A percentile compares a stretch with the other conserved stretches of the same genome.
These are phyloP conservation scores for Acacia melanoxylon DNA, from an alignment of 306 rosid species.

Conservation along the genomic window DNA sequence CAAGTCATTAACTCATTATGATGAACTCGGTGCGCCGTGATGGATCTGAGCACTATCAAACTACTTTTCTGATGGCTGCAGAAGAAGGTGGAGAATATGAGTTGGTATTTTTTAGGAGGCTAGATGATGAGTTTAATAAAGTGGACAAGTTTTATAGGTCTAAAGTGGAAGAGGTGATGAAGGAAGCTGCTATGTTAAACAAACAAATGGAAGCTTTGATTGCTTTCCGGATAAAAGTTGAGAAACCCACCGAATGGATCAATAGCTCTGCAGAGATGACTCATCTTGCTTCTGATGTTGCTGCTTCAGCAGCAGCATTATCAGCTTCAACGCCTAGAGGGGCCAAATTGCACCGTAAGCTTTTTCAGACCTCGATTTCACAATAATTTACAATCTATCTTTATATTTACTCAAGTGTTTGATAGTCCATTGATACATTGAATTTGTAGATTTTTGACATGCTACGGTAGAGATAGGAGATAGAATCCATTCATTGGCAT, in stretches of 20 bases:
- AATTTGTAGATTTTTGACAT: neutral
- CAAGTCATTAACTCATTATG: constrained; percentile 63
- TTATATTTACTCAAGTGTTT: neutral
- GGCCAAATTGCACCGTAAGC: constrained; percentile 42
- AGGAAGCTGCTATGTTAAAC: constrained; percentile 59
- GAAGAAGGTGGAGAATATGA: constrained; percentile 72
- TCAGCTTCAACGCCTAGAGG: constrained; percentile 55
- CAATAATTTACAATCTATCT: neutral
- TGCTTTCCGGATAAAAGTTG: constrained; percentile 69
- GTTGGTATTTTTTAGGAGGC: constrained; percentile 50
- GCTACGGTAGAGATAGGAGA: neutral
- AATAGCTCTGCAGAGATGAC: constrained; percentile 52
- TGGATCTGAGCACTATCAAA: constrained; percentile 39
- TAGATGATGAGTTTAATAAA: constrained; percentile 66
- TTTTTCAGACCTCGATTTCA: neutral
- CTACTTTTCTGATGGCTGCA: constrained; percentile 51
- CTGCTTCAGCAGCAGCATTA: constrained; percentile 47
- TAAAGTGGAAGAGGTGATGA: constrained; percentile 58
- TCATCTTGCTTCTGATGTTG: constrained; percentile 55
- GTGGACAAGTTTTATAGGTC: constrained; percentile 53
- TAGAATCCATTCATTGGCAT: neutral
- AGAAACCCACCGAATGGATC: constrained; percentile 41
- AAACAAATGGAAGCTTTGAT: constrained; percentile 76
- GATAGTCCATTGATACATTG: neutral
- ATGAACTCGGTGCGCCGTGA: constrained; percentile 36